Evolutionary conservation across 2,329 filamentous ascomycete genomes (phyloP), one percentile per base, ranked within the genome.

Genomic region (Neofusicoccum parvum): DNA sequence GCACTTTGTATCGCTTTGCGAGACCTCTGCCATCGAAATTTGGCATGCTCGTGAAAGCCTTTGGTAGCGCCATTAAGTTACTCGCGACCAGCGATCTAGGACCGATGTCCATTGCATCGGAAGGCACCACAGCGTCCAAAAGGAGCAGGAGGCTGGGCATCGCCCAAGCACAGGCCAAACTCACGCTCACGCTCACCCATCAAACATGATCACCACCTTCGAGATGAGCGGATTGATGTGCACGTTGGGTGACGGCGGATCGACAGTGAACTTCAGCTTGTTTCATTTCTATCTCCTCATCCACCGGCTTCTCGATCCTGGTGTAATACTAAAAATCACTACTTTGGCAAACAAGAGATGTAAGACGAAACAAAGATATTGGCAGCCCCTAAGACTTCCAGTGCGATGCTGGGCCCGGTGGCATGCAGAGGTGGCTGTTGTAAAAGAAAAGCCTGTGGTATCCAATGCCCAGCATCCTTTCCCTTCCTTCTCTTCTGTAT

Each of bases 321-420:
- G 20, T 60, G n/a, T 48, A 37, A 60, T 60, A 60, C 56, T 60
- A 60, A 60, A 60, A 60, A 34, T 48, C 56, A 49, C 56, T 60
- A 60, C 56, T 60, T 27, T 49, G 56, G 56, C 56, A 37, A 60
- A 48, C 32, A 60, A 48, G 43, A 48, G n/a, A 37, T 60, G 56
- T 48, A 48, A 60, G 43, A 36, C 56, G 56, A 60, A 60, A 46
- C 56, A 46, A 23, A 60, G 23, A 59, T 60, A 45, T 46, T 37
- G 27, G 41, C 56, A 60, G 56, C 43, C 56, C 41, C 32, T 48
- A 17, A 14, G 43, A 36, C 27, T 45, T 46, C 41, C 53, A 43
- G 53, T 60, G 10, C 11, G 34, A 53, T 39, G 32, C 32, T 37
- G 50, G 23, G 56, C 27, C 56, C 27, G 32, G 27, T 60, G 56